Evolutionary conservation across 495 filamentous ascomycete species (phyloP), one percentile per base, ranked within the genome.

Genomic region (Clohesyomyces aquaticus): DNA sequence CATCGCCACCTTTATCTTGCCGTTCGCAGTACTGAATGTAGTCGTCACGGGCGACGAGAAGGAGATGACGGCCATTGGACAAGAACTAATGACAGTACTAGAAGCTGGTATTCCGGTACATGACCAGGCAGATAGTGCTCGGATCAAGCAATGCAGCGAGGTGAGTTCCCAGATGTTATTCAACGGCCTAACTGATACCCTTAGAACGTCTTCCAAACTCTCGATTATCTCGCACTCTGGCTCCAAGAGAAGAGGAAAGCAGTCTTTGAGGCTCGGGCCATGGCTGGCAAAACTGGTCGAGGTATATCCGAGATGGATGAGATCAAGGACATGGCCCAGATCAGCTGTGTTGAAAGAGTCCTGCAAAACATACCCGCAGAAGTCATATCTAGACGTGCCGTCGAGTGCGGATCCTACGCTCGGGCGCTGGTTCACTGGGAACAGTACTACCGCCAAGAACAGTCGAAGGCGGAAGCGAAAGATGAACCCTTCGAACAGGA

Each of bases 391-490:
- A 81, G 82, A 43, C 85, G 93, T 67, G 93, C 94, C 11, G 81
- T 96, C 18, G 91, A 96, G 68, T 97, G 94, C 75, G 89, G 88
- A 57, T 96, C 94, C 22, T 98, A 90, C 73, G 88, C 95, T 14
- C 82, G 95, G 47, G 95, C 95, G 14, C 77, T 98, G 22, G 96
- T 95, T 71, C 88, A 96, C 69, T 91, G 93, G 82, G 94, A 99
- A 73, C 91, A 93, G 70, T 89, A 93, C 67, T 91, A 96, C 55
- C 85, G 88, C 19, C 83, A 87, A 59, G 75, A 79, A 53, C 81
- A 77, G 54, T 70, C 72, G 25, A 73, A 73, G 42, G 62, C 74
- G 25, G 73, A 78, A 38, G 75, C 76, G 2, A 59, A 63, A 27
- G 71, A 67, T 62, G 26, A 41, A 56, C 35, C 22, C 9, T 65